phyloP scores from a whole-genome alignment of 805 yeast species.

The Kuraishia borneana region DNA sequence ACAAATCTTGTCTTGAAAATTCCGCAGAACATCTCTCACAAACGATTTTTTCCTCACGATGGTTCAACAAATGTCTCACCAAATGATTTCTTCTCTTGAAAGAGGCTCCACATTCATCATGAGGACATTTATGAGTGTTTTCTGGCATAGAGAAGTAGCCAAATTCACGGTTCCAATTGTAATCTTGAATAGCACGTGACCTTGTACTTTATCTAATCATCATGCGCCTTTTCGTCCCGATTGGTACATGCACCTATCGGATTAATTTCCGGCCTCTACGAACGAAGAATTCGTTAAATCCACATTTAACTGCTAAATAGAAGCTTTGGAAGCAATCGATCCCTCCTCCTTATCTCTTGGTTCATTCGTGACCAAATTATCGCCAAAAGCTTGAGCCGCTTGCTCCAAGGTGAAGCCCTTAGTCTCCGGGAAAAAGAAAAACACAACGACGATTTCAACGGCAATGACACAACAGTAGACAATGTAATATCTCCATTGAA shows the following conservation, averaged over 20 bases:
- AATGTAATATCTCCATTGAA: conserved; percentile 25
- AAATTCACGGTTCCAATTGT: too few relatives aligned
- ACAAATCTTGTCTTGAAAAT: conserved; percentile 2
- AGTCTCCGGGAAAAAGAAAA: conserved; percentile 23
- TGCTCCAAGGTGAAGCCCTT: conserved; percentile 27
- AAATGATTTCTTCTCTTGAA: conserved; percentile 10
- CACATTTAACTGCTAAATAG: too few relatives aligned
- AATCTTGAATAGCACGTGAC: too few relatives aligned
- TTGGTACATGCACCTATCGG: too few relatives aligned
- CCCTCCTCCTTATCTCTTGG: too few relatives aligned
- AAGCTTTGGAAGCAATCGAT: too few relatives aligned
- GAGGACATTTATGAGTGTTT: background rate
- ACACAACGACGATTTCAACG: conserved; percentile 18
- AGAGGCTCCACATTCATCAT: conserved; percentile 6
- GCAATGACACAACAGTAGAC: conserved; percentile 19
- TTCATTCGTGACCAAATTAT: too few relatives aligned
- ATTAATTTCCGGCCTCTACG: too few relatives aligned
- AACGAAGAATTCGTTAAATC: too few relatives aligned
- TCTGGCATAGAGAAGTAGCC: too few relatives aligned
- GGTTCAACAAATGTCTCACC: conserved; percentile 8
- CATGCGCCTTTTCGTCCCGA: too few relatives aligned
- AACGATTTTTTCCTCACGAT: conserved; percentile 2
- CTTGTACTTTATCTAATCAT: too few relatives aligned
- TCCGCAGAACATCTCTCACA: conserved; percentile 7
- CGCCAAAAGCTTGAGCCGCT: conserved; percentile 22